phyloP scores from a whole-genome alignment of 176 grass and related monocot species.

The Metroxylon sagu region DNA sequence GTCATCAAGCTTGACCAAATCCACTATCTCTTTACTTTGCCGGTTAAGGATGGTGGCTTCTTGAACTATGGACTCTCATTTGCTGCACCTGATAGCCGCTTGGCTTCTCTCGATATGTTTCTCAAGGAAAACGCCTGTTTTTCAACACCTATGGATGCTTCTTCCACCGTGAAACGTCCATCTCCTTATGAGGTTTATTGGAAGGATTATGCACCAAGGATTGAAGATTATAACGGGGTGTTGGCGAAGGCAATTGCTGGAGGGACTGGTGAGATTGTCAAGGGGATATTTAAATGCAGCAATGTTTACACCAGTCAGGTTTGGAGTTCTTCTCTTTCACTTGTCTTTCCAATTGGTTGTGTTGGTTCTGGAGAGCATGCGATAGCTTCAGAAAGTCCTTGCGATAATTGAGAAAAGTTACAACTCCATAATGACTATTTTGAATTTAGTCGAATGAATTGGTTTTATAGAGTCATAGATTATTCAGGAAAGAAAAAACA shows the following conservation, averaged over 20 bases:
- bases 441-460: too few species aligned
- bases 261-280: slow-evolving; percentile 73
- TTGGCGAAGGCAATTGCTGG: slow-evolving; percentile 67
- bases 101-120: slow-evolving; percentile 58
- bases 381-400: too few species aligned
- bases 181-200: slow-evolving; percentile 46
- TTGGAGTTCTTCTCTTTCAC: background rate
- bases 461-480: too few species aligned
- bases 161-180: background rate
- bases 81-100: slow-evolving; percentile 13
- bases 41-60: slow-evolving; percentile 49
- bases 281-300: slow-evolving; percentile 85
- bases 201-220: slow-evolving; percentile 58
- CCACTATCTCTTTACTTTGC: slow-evolving; percentile 86
- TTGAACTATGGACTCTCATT: slow-evolving; percentile 95
- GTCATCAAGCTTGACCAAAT: slow-evolving; percentile 63
- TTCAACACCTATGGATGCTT: slow-evolving; percentile 26
- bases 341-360: too few species aligned
- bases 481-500: too few species aligned
- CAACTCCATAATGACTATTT: too few species aligned
- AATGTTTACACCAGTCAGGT: slow-evolving; percentile 72
- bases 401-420: too few species aligned
- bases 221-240: slow-evolving; percentile 65
- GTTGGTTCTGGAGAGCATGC: too few species aligned
- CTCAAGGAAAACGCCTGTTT: slow-evolving; percentile 58